Evolutionary conservation across 1,139 yeast genomes (phyloP).

Genomic region (Pichia sp.): DNA sequence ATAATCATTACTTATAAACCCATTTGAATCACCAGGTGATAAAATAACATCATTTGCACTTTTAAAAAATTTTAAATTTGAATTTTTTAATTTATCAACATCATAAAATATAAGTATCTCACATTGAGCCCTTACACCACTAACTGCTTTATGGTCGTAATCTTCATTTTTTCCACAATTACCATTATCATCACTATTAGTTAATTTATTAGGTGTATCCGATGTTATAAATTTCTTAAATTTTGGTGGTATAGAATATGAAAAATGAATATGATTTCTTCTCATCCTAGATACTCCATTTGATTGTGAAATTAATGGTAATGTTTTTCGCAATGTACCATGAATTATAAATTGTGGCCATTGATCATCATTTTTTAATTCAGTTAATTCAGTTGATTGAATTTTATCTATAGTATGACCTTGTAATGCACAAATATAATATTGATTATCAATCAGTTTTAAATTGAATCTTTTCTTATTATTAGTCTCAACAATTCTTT

Average conservation of each 20-base stretch:
- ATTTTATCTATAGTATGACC: conserved; percentile 65
- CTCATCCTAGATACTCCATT: conserved; percentile 65
- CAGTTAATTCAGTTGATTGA: conserved; percentile 38
- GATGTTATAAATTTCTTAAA: conserved; percentile 2
- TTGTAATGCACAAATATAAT: conserved; percentile 75
- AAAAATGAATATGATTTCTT: conserved; percentile 81
- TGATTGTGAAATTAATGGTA: conserved; percentile 41
- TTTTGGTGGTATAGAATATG: conserved; percentile 36
- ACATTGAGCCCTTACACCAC: conserved; percentile 67
- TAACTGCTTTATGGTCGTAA: conserved; percentile 34
- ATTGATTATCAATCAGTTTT: conserved; percentile 25
- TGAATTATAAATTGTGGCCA: conserved; percentile 55
- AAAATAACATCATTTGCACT: conserved; percentile 73
- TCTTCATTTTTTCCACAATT: no score
- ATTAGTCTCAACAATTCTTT: conserved; percentile 55
- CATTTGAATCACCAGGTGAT: conserved; percentile 53
- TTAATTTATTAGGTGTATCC: no score
- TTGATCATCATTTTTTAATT: conserved; percentile 20
- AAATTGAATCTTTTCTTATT: conserved; percentile 61
- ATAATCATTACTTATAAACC: conserved; percentile 41
- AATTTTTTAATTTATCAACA: conserved; percentile 37
- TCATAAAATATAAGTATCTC: conserved; percentile 61
- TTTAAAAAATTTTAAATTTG: conserved; percentile 51
- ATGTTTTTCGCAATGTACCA: conserved; percentile 61
- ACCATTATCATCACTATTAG: conserved; percentile 25